phyloP scores from a whole-genome alignment of 768 basidiomycete genomes.

The Hericium rajendrae region DNA sequence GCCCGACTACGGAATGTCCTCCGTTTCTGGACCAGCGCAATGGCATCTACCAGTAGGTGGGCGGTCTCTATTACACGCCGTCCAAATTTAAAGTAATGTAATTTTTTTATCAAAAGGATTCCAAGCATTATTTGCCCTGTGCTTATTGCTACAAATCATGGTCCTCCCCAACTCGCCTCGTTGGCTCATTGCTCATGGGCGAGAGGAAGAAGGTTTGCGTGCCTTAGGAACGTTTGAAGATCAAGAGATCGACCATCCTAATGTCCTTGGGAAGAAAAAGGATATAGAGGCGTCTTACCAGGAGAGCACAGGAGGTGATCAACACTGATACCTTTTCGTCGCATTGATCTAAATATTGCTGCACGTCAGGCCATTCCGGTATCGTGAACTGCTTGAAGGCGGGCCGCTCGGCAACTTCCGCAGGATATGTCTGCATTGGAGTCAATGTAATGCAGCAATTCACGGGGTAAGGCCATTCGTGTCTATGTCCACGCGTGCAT shows the following conservation, averaged over 20 bases:
- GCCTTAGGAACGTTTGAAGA: not conserved
- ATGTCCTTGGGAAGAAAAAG: not conserved
- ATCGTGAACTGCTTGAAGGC: constrained; percentile 26
- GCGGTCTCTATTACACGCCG: not conserved
- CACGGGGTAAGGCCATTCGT: constrained; percentile 9
- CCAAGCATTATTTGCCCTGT: not conserved
- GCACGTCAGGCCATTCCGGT: constrained; percentile 21
- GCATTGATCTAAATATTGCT: too few relatives aligned
- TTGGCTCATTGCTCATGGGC: not conserved
- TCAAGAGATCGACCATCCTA: not conserved
- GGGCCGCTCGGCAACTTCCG: constrained; percentile 30
- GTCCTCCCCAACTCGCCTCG: not conserved
- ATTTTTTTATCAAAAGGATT: not conserved
- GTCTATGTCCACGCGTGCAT: too few relatives aligned
- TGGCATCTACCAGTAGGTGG: not conserved
- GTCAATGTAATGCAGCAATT: constrained; percentile 35
- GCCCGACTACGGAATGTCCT: not conserved
- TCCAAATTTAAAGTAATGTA: not conserved
- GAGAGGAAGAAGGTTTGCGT: not conserved
- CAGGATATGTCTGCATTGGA: constrained; percentile 28
- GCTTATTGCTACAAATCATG: not conserved
- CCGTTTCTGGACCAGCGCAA: not conserved
- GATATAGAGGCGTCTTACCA: not conserved
- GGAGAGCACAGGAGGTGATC: not conserved
- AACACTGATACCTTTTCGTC: too few relatives aligned